Percentiles rank a stretch among this genome's conserved stretches.
Conservation (phyloP, 345 rosid genomes). For the Garcia nutans region DNA sequence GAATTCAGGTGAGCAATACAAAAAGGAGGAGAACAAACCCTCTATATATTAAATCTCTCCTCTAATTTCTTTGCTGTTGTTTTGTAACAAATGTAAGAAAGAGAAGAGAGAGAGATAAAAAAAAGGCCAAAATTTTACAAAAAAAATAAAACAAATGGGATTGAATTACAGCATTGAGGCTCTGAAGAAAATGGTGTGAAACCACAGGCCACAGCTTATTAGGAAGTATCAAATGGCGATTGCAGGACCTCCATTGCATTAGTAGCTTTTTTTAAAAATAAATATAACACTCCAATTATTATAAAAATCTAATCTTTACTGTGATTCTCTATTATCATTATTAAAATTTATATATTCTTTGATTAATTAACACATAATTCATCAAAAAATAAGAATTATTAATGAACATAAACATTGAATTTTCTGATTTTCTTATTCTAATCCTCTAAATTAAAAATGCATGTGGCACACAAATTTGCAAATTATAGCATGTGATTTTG, state of each 20-base stretch:
- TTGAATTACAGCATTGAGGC: slow-evolving; percentile 16
- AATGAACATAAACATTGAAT: no score
- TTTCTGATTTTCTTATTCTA: no score
- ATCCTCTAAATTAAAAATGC: no score
- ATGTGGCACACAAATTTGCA: not conserved
- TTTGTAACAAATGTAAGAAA: not conserved
- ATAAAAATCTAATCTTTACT: not conserved
- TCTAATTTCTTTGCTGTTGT: slow-evolving; percentile 9
- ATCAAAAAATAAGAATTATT: no score
- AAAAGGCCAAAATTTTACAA: no score
- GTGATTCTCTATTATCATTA: no score
- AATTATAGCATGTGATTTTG: not conserved
- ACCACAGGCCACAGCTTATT: slow-evolving; percentile 1
- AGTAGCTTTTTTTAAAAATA: not conserved
- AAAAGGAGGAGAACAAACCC: slow-evolving; percentile 22
- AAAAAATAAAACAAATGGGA: not conserved
- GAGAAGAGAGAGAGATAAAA: not conserved
- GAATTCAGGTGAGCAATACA: slow-evolving; percentile 28
- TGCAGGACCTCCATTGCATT: slow-evolving; percentile 15
- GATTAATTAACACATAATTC: no score
- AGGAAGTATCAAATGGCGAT: not conserved
- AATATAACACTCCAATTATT: no score
- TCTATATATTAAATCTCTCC: slow-evolving; percentile 11
- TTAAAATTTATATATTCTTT: no score
- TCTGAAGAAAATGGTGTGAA: not conserved